Evolutionary conservation across 768 basidiomycete genomes (phyloP), one percentile per base, ranked within the genome.

Genomic region (Tylopilus vinaceipallidus): DNA sequence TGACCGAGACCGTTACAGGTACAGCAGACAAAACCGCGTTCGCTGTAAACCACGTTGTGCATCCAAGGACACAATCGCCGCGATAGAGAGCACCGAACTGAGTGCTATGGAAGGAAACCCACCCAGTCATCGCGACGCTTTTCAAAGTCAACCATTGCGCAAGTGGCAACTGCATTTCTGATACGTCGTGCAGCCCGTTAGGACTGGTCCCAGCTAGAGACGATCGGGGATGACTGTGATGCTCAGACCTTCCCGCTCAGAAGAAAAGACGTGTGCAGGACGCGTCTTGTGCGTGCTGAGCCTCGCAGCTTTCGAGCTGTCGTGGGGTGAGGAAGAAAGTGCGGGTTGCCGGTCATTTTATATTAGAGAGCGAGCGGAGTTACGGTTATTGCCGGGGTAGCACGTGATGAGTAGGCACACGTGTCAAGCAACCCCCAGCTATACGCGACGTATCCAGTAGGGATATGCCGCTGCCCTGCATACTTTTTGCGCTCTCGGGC

Each of bases 201-300:
- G 8, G 62, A 56, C 63, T 46, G 52, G 61, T 56, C 65, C 53
- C 59, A 3, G 55, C 49, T 55, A 59, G 66, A 54, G 63, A 65
- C 66, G 41, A 57, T 69, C 63, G 35, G 53, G 61, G 61, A 43
- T 58, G 65, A 62, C 63, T 39, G 49, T 20, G 45, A 60, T 41
- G 42, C 57, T 69, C 67, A 69, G 63, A 68, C 67, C 63, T 61
- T 68, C 63, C 67, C 59, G 58, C 66, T 67, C 69, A 61, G 54
- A 34, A 66, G 36, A 29, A 56, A 50, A 60, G 61, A 58, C 49
- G 38, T 51, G 54, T 42, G 10, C 19, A 19, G 11, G 17, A 48
- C 52, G 30, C 49, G 40, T 54, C 60, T 38, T 52, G 64, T 67
- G 42, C 55, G 65, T 62, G 50, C 40, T 55, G 63, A 66, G 64